These are phyloP conservation scores for Talaromyces sp. DNA, from an alignment of 2,329 filamentous ascomycete genomes.

Conservation along the genomic window DNA sequence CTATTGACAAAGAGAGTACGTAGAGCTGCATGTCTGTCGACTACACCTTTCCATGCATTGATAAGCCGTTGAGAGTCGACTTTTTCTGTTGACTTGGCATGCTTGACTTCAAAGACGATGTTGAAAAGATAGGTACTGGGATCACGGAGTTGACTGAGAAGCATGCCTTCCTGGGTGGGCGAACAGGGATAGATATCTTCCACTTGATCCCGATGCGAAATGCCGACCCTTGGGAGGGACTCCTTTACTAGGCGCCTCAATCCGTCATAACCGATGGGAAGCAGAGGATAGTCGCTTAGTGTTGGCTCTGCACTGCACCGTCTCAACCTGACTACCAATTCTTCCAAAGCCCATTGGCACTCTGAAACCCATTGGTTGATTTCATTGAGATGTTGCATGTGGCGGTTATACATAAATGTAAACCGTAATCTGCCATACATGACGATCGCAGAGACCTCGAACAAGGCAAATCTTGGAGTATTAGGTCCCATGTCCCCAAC, in stretches of 20 bases:
- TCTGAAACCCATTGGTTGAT: slow-evolving; percentile 41
- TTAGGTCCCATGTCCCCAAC: slow-evolving; percentile 41
- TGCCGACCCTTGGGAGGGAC: slow-evolving; percentile 33
- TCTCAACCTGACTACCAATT: slow-evolving; percentile 23
- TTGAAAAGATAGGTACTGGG: slow-evolving; percentile 35
- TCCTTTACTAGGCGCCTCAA: slow-evolving; percentile 33
- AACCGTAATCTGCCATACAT: slow-evolving; percentile 43
- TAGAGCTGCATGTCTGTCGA: slow-evolving; percentile 7
- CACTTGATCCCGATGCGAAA: slow-evolving; percentile 21
- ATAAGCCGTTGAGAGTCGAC: slow-evolving; percentile 25
- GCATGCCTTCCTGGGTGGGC: slow-evolving; percentile 36
- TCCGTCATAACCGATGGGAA: slow-evolving; percentile 39
- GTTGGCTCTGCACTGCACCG: slow-evolving; percentile 27
- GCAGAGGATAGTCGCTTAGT: slow-evolving; percentile 41
- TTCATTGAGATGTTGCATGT: slow-evolving; percentile 42
- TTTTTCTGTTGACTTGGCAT: slow-evolving; percentile 17
- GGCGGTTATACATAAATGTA: slow-evolving; percentile 47
- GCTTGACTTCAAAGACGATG: slow-evolving; percentile 30
- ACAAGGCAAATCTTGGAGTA: slow-evolving; percentile 44
- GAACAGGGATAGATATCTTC: slow-evolving; percentile 41
- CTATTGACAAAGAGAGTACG: slow-evolving; percentile 27
- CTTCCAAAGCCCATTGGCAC: slow-evolving; percentile 31
- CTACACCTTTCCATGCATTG: slow-evolving; percentile 3
- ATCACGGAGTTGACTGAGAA: slow-evolving; percentile 41
- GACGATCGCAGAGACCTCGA: slow-evolving; percentile 50